Conservation (phyloP, 208 protist genomes). For the Jaenimonas drosophilae region DNA sequence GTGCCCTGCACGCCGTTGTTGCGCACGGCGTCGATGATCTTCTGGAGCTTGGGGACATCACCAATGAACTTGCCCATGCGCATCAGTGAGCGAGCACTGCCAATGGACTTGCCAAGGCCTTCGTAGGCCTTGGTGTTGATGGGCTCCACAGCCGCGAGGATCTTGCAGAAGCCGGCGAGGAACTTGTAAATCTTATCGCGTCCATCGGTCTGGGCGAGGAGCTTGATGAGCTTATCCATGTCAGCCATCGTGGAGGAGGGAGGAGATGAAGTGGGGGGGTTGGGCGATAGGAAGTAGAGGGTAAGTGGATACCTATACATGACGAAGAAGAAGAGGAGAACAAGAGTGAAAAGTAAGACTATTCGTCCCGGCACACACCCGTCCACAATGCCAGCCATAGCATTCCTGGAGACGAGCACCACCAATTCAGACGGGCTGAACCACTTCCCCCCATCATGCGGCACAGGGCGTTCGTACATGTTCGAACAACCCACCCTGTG, state of each 20-base stretch:
- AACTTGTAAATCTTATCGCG: conserved; percentile 92
- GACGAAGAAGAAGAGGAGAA: background rate
- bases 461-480: no score
- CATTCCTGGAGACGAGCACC: no score
- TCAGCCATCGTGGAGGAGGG: conserved; percentile 37
- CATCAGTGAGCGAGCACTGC: conserved; percentile 79
- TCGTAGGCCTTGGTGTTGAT: conserved; percentile 34
- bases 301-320: background rate
- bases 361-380: background rate
- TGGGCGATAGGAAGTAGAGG: background rate
- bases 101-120: conserved; percentile 62
- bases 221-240: conserved; percentile 73
- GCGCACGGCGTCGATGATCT: conserved; percentile 17
- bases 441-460: no score
- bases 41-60: conserved; percentile 77
- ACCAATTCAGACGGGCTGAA: no score
- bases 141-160: conserved; percentile 35
- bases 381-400: background rate
- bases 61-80: conserved; percentile 86
- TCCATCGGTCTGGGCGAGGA: conserved; percentile 83
- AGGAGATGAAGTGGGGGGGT: background rate
- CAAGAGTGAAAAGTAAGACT: background rate
- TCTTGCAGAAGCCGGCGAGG: conserved; percentile 66
- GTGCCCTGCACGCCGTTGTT: conserved; percentile 29
- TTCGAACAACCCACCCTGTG: no score